A percentile compares a stretch with the other conserved stretches of the same genome.
phyloP scores from a whole-genome alignment of 805 yeast genomes.

The Yueomyces sinensis region DNA sequence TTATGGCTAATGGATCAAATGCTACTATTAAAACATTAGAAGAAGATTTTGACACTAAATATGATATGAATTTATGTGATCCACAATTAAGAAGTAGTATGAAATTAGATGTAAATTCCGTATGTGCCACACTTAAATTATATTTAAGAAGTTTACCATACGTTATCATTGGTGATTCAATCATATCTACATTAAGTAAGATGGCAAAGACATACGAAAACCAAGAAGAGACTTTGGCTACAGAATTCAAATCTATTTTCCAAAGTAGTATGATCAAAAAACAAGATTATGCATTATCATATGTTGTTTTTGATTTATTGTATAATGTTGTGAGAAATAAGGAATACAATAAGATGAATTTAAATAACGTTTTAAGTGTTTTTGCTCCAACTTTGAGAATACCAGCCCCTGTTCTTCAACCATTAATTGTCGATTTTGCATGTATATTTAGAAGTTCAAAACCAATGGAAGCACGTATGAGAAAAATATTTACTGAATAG shows the following conservation, averaged over 20 bases:
- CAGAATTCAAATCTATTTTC: slow-evolving; percentile 24
- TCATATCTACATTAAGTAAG: slow-evolving; percentile 27
- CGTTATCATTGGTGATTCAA: slow-evolving; percentile 44
- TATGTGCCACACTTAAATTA: slow-evolving; percentile 73
- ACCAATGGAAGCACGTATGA: slow-evolving; percentile 27
- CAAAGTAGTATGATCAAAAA: slow-evolving; percentile 29
- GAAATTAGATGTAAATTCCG: slow-evolving; percentile 61
- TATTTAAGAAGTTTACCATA: slow-evolving; percentile 69
- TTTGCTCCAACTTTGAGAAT: slow-evolving; percentile 70
- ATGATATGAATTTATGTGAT: slow-evolving; percentile 54
- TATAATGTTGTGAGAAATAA: slow-evolving; percentile 36
- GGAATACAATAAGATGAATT: slow-evolving; percentile 57
- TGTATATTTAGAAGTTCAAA: slow-evolving; percentile 44
- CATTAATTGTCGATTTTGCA: slow-evolving; percentile 47
- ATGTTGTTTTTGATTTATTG: slow-evolving; percentile 52
- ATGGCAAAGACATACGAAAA: slow-evolving; percentile 23
- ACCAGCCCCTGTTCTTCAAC: slow-evolving; percentile 45
- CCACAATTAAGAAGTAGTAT: slow-evolving; percentile 8
- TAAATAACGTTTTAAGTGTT: slow-evolving; percentile 65
- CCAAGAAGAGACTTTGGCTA: slow-evolving; percentile 19
- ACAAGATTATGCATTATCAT: slow-evolving; percentile 46
- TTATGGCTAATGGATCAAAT: slow-evolving; percentile 71
- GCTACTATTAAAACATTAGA: slow-evolving; percentile 57
- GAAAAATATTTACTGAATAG: slow-evolving; percentile 28
- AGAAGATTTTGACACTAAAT: slow-evolving; percentile 49